Conservation (phyloP, 2,329 filamentous ascomycete species). For the Sporothrix sp. region DNA sequence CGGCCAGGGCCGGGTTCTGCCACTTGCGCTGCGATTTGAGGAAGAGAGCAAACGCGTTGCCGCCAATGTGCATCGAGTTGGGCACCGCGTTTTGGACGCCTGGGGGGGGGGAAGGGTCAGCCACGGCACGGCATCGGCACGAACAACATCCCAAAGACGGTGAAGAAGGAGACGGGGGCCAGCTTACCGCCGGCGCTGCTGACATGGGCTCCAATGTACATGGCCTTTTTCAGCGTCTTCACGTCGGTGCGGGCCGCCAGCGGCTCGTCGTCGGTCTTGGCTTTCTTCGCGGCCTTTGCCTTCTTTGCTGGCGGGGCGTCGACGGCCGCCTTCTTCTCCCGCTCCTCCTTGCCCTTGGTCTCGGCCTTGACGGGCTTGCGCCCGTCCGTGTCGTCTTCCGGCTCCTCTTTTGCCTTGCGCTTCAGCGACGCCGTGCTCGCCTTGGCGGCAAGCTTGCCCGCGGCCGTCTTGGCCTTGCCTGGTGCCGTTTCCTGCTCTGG, state of each 20-base stretch:
- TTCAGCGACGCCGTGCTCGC: slow-evolving; percentile 5
- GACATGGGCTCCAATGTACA: slow-evolving; percentile 89
- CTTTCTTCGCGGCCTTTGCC: slow-evolving; percentile 38
- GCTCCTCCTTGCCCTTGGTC: slow-evolving; percentile 8
- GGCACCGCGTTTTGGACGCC: slow-evolving; percentile 76
- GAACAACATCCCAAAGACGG: background rate
- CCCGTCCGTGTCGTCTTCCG: slow-evolving; percentile 15
- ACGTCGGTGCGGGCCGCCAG: slow-evolving; percentile 59
- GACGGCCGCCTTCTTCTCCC: background rate
- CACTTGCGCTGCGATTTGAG: slow-evolving; percentile 95
- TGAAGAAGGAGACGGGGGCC: background rate
- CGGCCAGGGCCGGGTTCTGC: slow-evolving; percentile 67
- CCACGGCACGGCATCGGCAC: too few species aligned
- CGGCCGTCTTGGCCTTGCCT: background rate
- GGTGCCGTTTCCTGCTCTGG: background rate
- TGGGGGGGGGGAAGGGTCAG: background rate
- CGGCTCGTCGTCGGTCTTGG: slow-evolving; percentile 36
- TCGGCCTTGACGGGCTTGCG: slow-evolving; percentile 18
- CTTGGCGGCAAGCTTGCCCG: background rate
- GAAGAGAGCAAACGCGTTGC: slow-evolving; percentile 89
- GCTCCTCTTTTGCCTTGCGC: slow-evolving; percentile 12
- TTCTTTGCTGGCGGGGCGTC: slow-evolving; percentile 24
- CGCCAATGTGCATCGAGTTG: slow-evolving; percentile 72
- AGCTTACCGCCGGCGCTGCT: slow-evolving; percentile 70
- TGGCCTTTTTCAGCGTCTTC: slow-evolving; percentile 51